Base-by-base conservation (phyloP, 2,329 filamentous ascomycete species). In the Aspergillus sp. region DNA sequence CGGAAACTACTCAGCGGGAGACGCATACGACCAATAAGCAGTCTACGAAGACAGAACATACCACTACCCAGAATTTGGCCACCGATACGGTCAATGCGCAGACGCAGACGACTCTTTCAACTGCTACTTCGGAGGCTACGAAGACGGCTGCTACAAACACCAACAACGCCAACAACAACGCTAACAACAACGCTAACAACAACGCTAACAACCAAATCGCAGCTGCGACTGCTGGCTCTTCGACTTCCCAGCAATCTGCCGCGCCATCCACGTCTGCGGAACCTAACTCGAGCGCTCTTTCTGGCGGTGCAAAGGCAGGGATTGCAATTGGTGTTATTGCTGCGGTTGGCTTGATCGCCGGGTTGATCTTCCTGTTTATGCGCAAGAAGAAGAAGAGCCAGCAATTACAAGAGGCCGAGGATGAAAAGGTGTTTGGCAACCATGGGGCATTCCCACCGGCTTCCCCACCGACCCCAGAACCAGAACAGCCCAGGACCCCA, bases 241-340 rank as follows among this genome's bases (percentile, higher is more conserved):
- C 61, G 4, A 52, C 61, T 25, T 52, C 62, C 12, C 7, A 37
- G 15, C 22, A 38, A 22, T 38, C 32, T 15, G 32, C 13, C 41
- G 53, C 25, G 41, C 54, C 23, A 51, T 23, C 53, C 5, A 48
- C 53, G 3, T 22, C 45, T 27, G 51, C 45, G 33, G 53, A 63
- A 15, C 19, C 37, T 39, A 51, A 55, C 12, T 63, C 67, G n/a
- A 51, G 52, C 15, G 73, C 72, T 13, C 59, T 77, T 51, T 67
- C 69, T 2, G 61, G 62, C 13, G 72, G 72, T 45, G 74, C 71
- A 25, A 93, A 89, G 68, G 90, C 89, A 39, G 93, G 93, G 51
- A 80, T 96, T 52, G 88, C 85, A 5, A 83, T 96, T 63, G 90
- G 90, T 60, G 81, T 94, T 43, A 70, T 96, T 27, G 75, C 85